Base-by-base conservation (phyloP, 176 grass and related monocot genomes). In the Panicum miliaceum region DNA sequence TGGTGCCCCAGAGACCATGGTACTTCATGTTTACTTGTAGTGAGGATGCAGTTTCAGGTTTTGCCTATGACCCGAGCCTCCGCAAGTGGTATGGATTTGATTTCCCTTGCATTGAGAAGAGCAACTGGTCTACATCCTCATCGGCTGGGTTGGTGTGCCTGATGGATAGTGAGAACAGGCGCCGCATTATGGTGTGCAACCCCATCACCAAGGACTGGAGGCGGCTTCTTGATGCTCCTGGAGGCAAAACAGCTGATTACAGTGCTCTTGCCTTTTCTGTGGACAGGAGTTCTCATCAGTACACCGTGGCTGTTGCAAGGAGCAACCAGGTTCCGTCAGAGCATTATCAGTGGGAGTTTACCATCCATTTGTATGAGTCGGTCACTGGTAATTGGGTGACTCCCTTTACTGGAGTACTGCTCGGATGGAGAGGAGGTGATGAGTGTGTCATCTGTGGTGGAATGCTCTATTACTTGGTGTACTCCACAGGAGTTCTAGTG, bases 21-120 rank as follows among this genome's bases (percentile, higher is more conserved):
- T 97, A 97, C 88, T 94, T 97, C 81, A 97, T 97, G 94, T 94
- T 94, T 48, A 94, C 86, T 27, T 94, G 90, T 57, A 89, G 92
- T 11, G 89, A 94, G 67, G 92, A 89, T 42, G 78, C 22, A 1
- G 90, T 97, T 13, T 81, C 88, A 8, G 94, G 94, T 71, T 89
- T 86, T 29, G 64, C 90, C 13, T 94, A 91, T 43, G 94, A 91
- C 43, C 87, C 92, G 0, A 89, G 86, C 69, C 82, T 81, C 36
- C 80, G 92, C 12, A 97, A 92, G 64, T 97, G 94, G 94, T 94
- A 92, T 64, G 81, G 68, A 45, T 94, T 97, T 4, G 86, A 92
- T 46, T 97, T 97, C 70, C 94, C 94, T 51, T 94, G 92, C 68
- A 94, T 97, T 43, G 94, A 92, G 70, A 97, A 92, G 77, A 92